These are phyloP conservation scores for Phytophthora vignae DNA, from an alignment of 352 stramenopile species.

Conservation along the genomic window DNA sequence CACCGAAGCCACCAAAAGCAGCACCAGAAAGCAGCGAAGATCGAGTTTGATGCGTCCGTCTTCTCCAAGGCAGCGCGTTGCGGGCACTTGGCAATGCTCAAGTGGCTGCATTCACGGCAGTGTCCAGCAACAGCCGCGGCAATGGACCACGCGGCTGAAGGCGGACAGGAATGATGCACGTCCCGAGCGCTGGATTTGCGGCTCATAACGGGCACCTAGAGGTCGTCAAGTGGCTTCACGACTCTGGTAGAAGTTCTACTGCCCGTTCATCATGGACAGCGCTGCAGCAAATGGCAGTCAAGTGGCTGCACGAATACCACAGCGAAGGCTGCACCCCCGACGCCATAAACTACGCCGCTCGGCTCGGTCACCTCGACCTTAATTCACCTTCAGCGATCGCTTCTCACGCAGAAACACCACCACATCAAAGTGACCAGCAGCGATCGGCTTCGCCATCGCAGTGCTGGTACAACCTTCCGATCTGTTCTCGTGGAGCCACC, in stretches of 20 bases:
- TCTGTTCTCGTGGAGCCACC: conserved; percentile 25
- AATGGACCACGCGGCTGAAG: neutral
- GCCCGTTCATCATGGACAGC: conserved; percentile 8
- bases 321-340: conserved; percentile 14
- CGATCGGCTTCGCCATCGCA: conserved; percentile 6
- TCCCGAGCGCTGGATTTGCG: conserved; percentile 17
- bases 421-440: conserved; percentile 19
- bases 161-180: conserved; percentile 11
- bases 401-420: conserved; percentile 6
- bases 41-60: neutral
- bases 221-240: conserved; percentile 26
- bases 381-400: neutral
- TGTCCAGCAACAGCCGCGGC: neutral
- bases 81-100: neutral
- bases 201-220: conserved; percentile 20
- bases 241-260: conserved; percentile 10
- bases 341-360: conserved; percentile 4
- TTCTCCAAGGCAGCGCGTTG: neutral
- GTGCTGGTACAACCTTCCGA: neutral
- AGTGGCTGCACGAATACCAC: conserved; percentile 12
- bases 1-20: no score
- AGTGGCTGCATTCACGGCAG: neutral
- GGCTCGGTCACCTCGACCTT: conserved; percentile 11
- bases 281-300: conserved; percentile 14
- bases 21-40: neutral